Evolutionary conservation across 345 rosid species (phyloP).

Genomic region (Citrus sp.): DNA sequence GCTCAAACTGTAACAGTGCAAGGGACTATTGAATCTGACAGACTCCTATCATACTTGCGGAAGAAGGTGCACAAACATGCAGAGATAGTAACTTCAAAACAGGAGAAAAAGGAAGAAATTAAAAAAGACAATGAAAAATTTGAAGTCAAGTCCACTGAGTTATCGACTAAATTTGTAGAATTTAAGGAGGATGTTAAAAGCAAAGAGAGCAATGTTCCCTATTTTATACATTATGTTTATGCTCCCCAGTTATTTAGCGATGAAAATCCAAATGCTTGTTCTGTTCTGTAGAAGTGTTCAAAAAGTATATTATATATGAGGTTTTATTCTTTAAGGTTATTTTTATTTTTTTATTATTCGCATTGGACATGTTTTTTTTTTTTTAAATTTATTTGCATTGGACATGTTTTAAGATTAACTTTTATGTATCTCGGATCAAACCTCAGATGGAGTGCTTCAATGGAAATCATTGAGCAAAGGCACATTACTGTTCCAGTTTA

Average conservation of each 20-base stretch:
- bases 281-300: constrained; percentile 28
- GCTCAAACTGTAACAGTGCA: constrained; percentile 64
- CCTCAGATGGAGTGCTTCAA: too few species aligned
- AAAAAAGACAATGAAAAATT: constrained; percentile 13
- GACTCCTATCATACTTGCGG: constrained; percentile 44
- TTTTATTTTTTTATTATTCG: too few species aligned
- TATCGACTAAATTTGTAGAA: constrained; percentile 25
- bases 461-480: too few species aligned
- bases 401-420: too few species aligned
- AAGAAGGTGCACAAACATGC: constrained; percentile 67
- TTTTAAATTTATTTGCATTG: too few species aligned
- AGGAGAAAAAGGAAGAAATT: constrained; percentile 19
- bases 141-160: constrained; percentile 6
- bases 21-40: constrained; percentile 60
- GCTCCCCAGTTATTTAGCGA: constrained; percentile 88
- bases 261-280: constrained; percentile 87
- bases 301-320: too few species aligned
- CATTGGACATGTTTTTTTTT: too few species aligned
- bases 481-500: too few species aligned
- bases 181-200: constrained; percentile 42
- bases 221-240: constrained; percentile 69
- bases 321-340: too few species aligned
- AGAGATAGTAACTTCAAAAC: constrained; percentile 48
- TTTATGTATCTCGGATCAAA: too few species aligned
- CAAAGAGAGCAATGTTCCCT: constrained; percentile 51